Conservation (phyloP, 345 rosid species). For the Acer saccharum region DNA sequence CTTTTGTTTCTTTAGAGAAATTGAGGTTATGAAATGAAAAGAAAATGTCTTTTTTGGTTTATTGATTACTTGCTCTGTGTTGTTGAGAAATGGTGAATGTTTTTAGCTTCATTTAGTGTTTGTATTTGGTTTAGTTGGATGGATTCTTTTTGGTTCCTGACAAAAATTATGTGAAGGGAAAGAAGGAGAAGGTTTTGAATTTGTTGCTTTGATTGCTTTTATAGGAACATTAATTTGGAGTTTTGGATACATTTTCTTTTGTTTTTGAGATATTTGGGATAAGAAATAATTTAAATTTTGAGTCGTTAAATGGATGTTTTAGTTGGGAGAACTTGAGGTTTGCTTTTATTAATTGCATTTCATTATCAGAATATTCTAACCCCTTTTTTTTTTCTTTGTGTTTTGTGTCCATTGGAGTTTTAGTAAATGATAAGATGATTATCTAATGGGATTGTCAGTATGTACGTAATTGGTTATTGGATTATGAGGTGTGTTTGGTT, state of each 20-base stretch:
- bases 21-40: background rate
- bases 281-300: background rate
- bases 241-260: background rate
- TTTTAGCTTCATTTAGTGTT: background rate
- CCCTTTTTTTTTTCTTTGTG: background rate
- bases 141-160: background rate
- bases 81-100: background rate
- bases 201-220: background rate
- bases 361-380: background rate
- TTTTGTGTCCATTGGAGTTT: background rate
- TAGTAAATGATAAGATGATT: background rate
- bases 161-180: background rate
- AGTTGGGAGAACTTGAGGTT: background rate
- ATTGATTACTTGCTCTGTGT: background rate
- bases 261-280: background rate
- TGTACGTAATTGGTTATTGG: slow-evolving; percentile 8
- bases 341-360: background rate
- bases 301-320: background rate
- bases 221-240: background rate
- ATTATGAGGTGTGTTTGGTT: slow-evolving; percentile 20
- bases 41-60: background rate
- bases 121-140: background rate
- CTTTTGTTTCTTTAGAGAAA: slow-evolving; percentile 7
- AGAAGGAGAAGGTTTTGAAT: background rate
- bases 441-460: background rate